These are phyloP conservation scores for Tetragonia tetragonoides DNA, from an alignment of 148 eudicot species.

Conservation along the genomic window DNA sequence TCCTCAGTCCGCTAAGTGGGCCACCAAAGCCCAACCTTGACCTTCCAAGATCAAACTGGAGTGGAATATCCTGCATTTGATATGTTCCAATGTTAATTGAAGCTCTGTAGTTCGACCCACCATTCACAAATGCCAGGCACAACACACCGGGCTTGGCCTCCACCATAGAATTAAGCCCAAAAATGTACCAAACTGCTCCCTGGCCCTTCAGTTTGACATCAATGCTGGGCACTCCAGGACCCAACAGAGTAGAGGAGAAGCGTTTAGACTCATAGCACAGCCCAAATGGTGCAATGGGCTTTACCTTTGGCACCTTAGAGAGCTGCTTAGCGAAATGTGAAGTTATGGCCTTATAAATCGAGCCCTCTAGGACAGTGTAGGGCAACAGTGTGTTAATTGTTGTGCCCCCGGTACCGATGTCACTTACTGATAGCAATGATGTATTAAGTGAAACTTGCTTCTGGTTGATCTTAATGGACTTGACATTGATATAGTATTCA, in stretches of 20 bases:
- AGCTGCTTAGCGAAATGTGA: slow-evolving; percentile 26
- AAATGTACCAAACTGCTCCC: slow-evolving; percentile 39
- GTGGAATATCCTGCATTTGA: slow-evolving; percentile 43
- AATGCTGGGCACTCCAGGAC: slow-evolving; percentile 42
- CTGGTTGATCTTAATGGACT: slow-evolving; percentile 39
- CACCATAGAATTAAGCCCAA: slow-evolving; percentile 36
- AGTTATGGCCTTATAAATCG: slow-evolving; percentile 35
- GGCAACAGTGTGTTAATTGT: slow-evolving; percentile 35
- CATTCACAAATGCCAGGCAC: slow-evolving; percentile 32
- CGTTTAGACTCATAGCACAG: slow-evolving; percentile 42
- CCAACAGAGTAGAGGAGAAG: slow-evolving; percentile 25
- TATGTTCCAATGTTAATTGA: slow-evolving; percentile 45
- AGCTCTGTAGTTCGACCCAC: slow-evolving; percentile 40
- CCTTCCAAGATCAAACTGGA: slow-evolving; percentile 46
- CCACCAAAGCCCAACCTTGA: slow-evolving; percentile 47
- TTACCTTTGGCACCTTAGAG: slow-evolving; percentile 22
- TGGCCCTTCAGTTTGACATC: slow-evolving; percentile 42
- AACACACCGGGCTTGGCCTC: too few species aligned
- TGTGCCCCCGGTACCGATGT: slow-evolving; percentile 32
- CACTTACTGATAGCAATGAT: slow-evolving; percentile 28
- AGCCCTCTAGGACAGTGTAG: slow-evolving; percentile 36
- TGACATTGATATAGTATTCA: slow-evolving; percentile 49
- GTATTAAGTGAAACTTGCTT: slow-evolving; percentile 38
- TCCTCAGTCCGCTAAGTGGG: slow-evolving; percentile 25
- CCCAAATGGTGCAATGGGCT: slow-evolving; percentile 46